phyloP scores from a whole-genome alignment of 345 rosid species.

The Pelargonium nanum region DNA sequence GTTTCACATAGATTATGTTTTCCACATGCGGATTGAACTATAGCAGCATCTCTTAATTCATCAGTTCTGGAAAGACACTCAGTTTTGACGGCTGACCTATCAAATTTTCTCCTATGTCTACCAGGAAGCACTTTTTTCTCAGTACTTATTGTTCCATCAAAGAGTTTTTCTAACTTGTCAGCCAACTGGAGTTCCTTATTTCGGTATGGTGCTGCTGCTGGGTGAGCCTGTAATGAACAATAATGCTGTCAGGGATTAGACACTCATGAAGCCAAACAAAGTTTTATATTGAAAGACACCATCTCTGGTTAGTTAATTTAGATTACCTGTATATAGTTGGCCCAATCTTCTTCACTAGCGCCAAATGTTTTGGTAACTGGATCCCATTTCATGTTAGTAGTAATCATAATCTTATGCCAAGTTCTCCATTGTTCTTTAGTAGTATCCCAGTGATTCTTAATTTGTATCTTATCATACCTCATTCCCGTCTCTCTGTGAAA shows the following conservation, averaged over 20 bases:
- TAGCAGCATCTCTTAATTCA: slow-evolving; percentile 9
- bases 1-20: slow-evolving; percentile 12
- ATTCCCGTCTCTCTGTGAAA: slow-evolving; percentile 24
- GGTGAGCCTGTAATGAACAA: slow-evolving; percentile 22
- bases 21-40: slow-evolving; percentile 3
- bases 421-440: slow-evolving; percentile 40
- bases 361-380: slow-evolving; percentile 23
- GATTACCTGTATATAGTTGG: slow-evolving; percentile 22
- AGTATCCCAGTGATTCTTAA: slow-evolving; percentile 41
- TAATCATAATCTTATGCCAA: slow-evolving; percentile 30
- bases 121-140: slow-evolving; percentile 14
- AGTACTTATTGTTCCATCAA: slow-evolving; percentile 14
- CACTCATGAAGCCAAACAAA: not conserved
- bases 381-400: slow-evolving; percentile 39
- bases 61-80: not conserved
- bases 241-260: not conserved
- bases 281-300: not conserved
- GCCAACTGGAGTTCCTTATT: slow-evolving; percentile 23
- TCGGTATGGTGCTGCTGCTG: slow-evolving; percentile 36
- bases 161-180: slow-evolving; percentile 29
- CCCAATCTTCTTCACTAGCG: slow-evolving; percentile 39
- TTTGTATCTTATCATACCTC: slow-evolving; percentile 25
- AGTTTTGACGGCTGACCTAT: slow-evolving; percentile 2
- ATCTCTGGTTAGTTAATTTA: not conserved
- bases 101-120: slow-evolving; percentile 5